Evolutionary conservation across 108 stramenopile species (phyloP), one percentile per base, ranked within the genome.

Genomic region (Conticribra guillardii): DNA sequence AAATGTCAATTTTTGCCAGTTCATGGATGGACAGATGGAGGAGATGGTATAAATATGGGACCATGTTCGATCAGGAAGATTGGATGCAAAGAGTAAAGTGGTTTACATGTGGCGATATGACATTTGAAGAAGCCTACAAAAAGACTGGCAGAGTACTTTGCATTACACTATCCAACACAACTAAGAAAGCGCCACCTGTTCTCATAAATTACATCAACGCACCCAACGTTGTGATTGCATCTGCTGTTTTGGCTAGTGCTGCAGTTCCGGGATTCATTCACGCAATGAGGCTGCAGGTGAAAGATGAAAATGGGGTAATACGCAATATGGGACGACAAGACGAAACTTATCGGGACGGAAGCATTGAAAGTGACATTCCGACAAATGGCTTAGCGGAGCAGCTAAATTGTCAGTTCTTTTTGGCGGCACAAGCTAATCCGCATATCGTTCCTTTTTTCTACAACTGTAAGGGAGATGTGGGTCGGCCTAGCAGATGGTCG

Each of bases 91-190:
- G 88, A 71, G 84, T 89, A 22, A 45, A 67, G 56, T 93, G 87
- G 58, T 89, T 94, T 64, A 91, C 93, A 21, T 71, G 82, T 27
- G 96, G 94, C 17, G 77, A 95, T 48, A 88, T 90, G 82, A 99
- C 99, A 0, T 98, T 99, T 68, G 85, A 89, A 51, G 97, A 99
- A 84, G 98, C 99, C 0, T 99, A 97, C 82, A 89, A 85, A 60
- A 93, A 97, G 60, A 98, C 98, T 11, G 97, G 97, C 4, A 89
- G 97, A 3, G 85, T 97, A 31, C 86, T 99, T 50, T 98, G 98
- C 82, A 97, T 99, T 66, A 97, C 97, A 2, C 87, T 98, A 1
- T 86, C 96, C 16, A 90, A 97, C 7, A 94, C 89, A 5, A 89
- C 89, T 22, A 91, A 94, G 78, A 91, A 92, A 68, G 92, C 93